A percentile compares a stretch with the other conserved stretches of the same genome.
These are phyloP conservation scores for Candida suzukii DNA, from an alignment of 805 yeast species.

Conservation along the genomic window DNA sequence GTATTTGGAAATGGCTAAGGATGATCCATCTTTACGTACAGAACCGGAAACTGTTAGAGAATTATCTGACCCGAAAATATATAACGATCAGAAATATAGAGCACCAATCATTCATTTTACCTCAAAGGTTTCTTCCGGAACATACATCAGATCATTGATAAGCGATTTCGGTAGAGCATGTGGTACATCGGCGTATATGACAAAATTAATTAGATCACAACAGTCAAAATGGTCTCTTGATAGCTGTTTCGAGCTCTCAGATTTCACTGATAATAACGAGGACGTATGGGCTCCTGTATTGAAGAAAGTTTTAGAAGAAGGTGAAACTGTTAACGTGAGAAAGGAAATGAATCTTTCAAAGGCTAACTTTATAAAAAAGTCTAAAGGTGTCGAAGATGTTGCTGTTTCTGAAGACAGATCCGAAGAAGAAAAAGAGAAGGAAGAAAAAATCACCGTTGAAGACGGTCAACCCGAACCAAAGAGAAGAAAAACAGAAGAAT, in stretches of 20 bases:
- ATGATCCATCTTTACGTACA: conserved; percentile 24
- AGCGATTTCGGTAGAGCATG: conserved; percentile 85
- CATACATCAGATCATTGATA: conserved; percentile 83
- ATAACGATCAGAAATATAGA: conserved; percentile 32
- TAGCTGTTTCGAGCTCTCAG: conserved; percentile 60
- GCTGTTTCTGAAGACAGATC: no score
- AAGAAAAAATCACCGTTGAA: conserved; percentile 1
- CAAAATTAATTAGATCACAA: conserved; percentile 57
- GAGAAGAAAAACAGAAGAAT: conserved; percentile 1
- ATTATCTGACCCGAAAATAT: conserved; percentile 27
- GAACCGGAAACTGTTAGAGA: conserved; percentile 33
- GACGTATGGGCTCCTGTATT: conserved; percentile 66
- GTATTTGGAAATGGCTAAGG: conserved; percentile 37
- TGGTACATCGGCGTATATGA: conserved; percentile 84
- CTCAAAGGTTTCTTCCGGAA: conserved; percentile 86
- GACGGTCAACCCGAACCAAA: conserved; percentile 3
- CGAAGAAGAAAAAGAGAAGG: conserved; percentile 2
- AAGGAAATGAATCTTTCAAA: conserved; percentile 30
- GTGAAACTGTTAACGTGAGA: conserved; percentile 31
- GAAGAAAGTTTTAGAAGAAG: conserved; percentile 42
- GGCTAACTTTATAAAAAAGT: no score
- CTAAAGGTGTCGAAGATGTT: conserved; percentile 2
- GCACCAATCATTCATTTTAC: conserved; percentile 70
- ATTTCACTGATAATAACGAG: conserved; percentile 55
- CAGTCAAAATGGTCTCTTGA: conserved; percentile 84